Conservation (phyloP, 495 filamentous ascomycete species). For the Xylaria telfairii region DNA sequence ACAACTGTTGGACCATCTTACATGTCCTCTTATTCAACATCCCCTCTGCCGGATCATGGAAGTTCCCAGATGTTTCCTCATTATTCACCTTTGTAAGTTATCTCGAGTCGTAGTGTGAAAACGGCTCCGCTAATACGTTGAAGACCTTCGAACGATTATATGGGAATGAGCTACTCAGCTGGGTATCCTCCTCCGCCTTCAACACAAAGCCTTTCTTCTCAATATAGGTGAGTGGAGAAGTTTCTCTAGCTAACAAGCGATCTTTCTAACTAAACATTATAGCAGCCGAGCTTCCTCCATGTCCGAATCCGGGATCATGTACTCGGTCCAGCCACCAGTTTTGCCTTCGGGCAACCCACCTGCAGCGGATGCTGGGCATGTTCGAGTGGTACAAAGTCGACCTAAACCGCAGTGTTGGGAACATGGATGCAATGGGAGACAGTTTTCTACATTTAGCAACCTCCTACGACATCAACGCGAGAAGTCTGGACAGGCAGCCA, state of each 20-base stretch:
- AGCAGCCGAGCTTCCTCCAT: constrained; percentile 45
- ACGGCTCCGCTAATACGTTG: constrained; percentile 26
- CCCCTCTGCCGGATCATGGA: constrained; percentile 50
- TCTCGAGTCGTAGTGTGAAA: not conserved
- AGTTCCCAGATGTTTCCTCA: constrained; percentile 46
- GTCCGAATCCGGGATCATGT: constrained; percentile 51
- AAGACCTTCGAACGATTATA: constrained; percentile 39
- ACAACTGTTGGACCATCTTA: constrained; percentile 45
- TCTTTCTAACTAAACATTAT: constrained; percentile 28
- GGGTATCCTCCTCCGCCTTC: constrained; percentile 46
- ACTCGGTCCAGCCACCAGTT: constrained; percentile 43
- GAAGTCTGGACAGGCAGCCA: constrained; percentile 85
- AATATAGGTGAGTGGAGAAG: constrained; percentile 48
- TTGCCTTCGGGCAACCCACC: constrained; percentile 36
- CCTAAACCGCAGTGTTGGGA: constrained; percentile 96
- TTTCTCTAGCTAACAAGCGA: not conserved
- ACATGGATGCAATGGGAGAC: constrained; percentile 90
- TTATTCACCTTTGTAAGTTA: constrained; percentile 39
- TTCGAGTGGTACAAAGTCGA: constrained; percentile 73
- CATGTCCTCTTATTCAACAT: constrained; percentile 49
- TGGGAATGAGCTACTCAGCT: constrained; percentile 45
- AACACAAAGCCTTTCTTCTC: constrained; percentile 47
- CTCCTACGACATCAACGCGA: constrained; percentile 91
- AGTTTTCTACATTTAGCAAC: constrained; percentile 96
- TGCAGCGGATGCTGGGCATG: constrained; percentile 53